Conservation (phyloP, 805 yeast genomes). For the Candida succiphila region DNA sequence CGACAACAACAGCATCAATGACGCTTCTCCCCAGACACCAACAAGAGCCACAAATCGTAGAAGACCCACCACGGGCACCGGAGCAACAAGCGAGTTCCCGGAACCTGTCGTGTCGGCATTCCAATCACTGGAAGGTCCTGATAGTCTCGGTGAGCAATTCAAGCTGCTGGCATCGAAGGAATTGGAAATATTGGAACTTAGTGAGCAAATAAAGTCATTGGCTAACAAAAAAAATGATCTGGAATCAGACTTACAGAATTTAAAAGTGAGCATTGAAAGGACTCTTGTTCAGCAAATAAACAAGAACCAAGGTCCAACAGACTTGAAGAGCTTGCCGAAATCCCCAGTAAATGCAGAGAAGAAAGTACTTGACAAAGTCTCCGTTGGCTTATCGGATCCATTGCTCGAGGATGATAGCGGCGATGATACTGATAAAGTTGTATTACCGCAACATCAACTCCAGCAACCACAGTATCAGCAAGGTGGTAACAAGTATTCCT, state of each 20-base stretch:
- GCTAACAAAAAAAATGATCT: conserved; percentile 27
- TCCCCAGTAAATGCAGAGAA: conserved; percentile 12
- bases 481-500: not conserved
- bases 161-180: conserved; percentile 60
- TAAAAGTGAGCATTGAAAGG: conserved; percentile 37
- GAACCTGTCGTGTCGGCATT: too few species aligned
- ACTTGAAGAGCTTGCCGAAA: conserved; percentile 9
- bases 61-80: too few species aligned
- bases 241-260: conserved; percentile 38
- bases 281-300: conserved; percentile 32
- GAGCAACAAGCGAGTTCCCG: too few species aligned
- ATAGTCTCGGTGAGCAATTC: too few species aligned
- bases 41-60: too few species aligned
- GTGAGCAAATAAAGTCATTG: conserved; percentile 41
- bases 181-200: conserved; percentile 55
- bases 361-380: conserved; percentile 3
- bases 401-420: conserved; percentile 9
- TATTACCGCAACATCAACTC: too few species aligned
- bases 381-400: conserved; percentile 12
- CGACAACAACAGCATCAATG: too few species aligned
- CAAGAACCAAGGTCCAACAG: conserved; percentile 4
- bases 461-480: too few species aligned
- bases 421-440: conserved; percentile 1
- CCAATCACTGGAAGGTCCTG: too few species aligned
- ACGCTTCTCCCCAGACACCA: too few species aligned